A percentile compares a stretch with the other conserved stretches of the same genome.
Evolutionary conservation across 23 red algal species (phyloP).

Genomic region (Porphyridium purpureum): DNA sequence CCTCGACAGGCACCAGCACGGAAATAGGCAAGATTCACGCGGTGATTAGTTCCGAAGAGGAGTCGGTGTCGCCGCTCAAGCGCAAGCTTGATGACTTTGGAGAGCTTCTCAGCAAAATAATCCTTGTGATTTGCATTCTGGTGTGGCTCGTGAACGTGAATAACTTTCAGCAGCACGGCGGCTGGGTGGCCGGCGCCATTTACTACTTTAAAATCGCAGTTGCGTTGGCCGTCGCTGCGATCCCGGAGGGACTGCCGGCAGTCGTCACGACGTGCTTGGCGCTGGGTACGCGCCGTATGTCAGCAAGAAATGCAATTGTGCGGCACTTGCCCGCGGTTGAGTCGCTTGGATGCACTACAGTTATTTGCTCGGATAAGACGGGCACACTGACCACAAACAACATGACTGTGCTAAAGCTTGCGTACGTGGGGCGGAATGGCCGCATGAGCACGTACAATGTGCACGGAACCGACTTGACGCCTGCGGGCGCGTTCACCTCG

Average conservation of each 20-base stretch:
- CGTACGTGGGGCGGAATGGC: not conserved
- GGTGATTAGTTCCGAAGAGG: constrained; percentile 54
- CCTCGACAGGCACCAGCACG: constrained; percentile 47
- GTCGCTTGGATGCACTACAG: constrained; percentile 96
- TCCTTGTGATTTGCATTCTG: constrained; percentile 80
- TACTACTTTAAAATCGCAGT: constrained; percentile 99
- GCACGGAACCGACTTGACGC: constrained; percentile 1
- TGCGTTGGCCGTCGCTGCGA: constrained; percentile 94
- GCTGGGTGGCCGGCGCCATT: constrained; percentile 59
- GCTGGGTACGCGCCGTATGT: constrained; percentile 81
- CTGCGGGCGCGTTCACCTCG: constrained; percentile 2
- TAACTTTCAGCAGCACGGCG: constrained; percentile 79
- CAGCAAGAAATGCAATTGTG: constrained; percentile 90
- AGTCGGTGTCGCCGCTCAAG: constrained; percentile 71
- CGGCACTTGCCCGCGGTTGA: constrained; percentile 88
- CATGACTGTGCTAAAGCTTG: constrained; percentile 31
- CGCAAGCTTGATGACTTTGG: constrained; percentile 90
- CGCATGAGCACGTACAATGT: not conserved
- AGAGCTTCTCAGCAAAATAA: constrained; percentile 69
- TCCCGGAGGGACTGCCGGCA: constrained; percentile 96
- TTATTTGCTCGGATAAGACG: constrained; percentile 99
- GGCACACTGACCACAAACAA: constrained; percentile 95
- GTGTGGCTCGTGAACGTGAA: constrained; percentile 94
- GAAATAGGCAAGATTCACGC: constrained; percentile 85
- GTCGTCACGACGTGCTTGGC: constrained; percentile 97